Base-by-base conservation (phyloP, 345 rosid genomes). In the Citrus unshiu region DNA sequence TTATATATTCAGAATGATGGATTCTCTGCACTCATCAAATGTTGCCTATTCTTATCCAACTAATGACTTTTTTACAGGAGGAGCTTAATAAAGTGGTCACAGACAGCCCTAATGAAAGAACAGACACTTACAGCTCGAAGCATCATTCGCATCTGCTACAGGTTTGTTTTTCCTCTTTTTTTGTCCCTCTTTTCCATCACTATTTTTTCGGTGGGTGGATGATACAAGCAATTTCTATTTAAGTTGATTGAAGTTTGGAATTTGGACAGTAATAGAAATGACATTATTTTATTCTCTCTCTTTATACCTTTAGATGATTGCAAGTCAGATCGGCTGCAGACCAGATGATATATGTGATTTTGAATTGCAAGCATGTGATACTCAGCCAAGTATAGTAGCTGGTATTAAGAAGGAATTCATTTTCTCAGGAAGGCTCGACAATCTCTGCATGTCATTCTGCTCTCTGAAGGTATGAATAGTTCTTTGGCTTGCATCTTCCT, bases 401-500 rank as follows among this genome's bases (percentile, higher is more conserved):
- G 98, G 98, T 84, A 97, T 93, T 80, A 77, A 88, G 43, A 93
- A 94, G 84, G 98, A 97, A 84, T 97, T 97, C 77, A 66, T 97
- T 79, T 97, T 89, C 83, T 93, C 98, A 0, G 99, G 99, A 84
- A 91, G 99, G 85, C 98, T 94, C 14, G 99, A 97, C 84, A 97
- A 97, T 81, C 98, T 97, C 61, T 96, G 99, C 95, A 91, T 89
- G 92, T 93, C 97, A 75, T 96, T 91, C 89, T 93, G 98, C 86
- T 93, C 98, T 80, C 83, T 96, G 34, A 87, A 91, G 97, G 99
- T 96, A 86, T 27, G 62, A 43, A 25, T 24, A 39, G 35, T 27
- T 39, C 56, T 19, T 60, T 79, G 8, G 40, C 16, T 29, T 73
- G 43, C 22, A 19, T 73, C 25, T 78, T 27, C 19, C 27, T 25